Base-by-base conservation (phyloP, 129 eudicot species). In the Kitagawia praeruptora region DNA sequence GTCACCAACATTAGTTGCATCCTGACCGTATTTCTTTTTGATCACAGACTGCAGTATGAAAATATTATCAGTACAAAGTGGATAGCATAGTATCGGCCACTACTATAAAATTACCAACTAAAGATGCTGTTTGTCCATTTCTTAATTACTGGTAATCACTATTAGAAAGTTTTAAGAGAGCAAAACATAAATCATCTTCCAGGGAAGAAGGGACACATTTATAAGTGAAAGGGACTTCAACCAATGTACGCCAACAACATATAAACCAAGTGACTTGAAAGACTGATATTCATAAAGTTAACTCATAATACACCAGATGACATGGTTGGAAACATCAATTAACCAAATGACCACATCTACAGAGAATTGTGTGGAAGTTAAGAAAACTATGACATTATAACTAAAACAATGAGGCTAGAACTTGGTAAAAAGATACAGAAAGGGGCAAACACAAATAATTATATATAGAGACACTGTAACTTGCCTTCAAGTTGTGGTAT, bases 21-120 rank as follows among this genome's bases (percentile, higher is more conserved):
- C 98, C 80, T 95, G 98, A n/a, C 98, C 98, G 70, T 95, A 95
- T 80, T 95, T 95, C 93, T 95, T 95, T 89, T 95, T 95, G 67
- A 95, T 92, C 80, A 95, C 98, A 85, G 93, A 81, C 98, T 95
- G 91, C 67, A 84, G 82, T 45, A 45, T 15, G 19, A 12, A 4
- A 75, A 46, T 34, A 7, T 46, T 44, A 44, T 75, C 42, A 46
- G 77, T 46, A 25, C 28, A 4, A 21, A 14, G 77, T 46, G 41
- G 41, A 46, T 16, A 14, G n/a, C 77, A 46, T 42, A 19, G 71
- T 25, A 31, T 12, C 0, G 40, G 71, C 19, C 69, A 61, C 0
- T 5, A 61, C 0, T 5, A 61, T n/a, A 4, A 3, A 25, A 61
- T 25, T 63, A 25, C 63, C 15, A 61, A 61, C 69, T n/a, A n/a